phyloP scores from a whole-genome alignment of 2,329 filamentous ascomycete species.

The Pestalotiopsis sp. region DNA sequence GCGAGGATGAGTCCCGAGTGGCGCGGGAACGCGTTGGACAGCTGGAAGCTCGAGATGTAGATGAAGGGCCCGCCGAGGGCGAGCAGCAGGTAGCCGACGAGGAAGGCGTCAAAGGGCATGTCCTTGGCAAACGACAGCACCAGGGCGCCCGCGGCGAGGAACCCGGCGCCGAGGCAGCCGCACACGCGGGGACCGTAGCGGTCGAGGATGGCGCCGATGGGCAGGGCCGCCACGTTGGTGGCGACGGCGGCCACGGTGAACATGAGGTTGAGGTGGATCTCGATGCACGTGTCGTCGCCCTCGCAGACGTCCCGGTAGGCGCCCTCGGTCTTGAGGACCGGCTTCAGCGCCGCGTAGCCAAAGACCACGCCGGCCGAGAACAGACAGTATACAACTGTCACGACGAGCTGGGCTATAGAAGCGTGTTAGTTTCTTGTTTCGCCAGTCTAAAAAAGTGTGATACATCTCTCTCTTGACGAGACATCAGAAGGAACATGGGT shows the following conservation, averaged over 20 bases:
- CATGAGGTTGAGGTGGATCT: slow-evolving; percentile 81
- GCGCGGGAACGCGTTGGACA: slow-evolving; percentile 81
- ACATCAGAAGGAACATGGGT: not conserved
- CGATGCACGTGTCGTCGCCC: slow-evolving; percentile 47
- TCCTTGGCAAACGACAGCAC: slow-evolving; percentile 70
- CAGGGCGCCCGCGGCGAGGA: slow-evolving; percentile 70
- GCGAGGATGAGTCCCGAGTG: slow-evolving; percentile 80
- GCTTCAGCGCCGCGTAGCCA: slow-evolving; percentile 84
- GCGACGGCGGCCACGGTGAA: slow-evolving; percentile 88
- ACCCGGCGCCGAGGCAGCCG: slow-evolving; percentile 70
- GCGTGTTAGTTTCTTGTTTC: slow-evolving; percentile 11
- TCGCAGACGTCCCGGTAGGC: slow-evolving; percentile 70
- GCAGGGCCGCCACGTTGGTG: slow-evolving; percentile 85
- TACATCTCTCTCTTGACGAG: not conserved
- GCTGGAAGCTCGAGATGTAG: slow-evolving; percentile 82
- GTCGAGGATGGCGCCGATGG: slow-evolving; percentile 84
- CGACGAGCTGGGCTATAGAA: slow-evolving; percentile 65
- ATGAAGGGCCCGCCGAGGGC: slow-evolving; percentile 80
- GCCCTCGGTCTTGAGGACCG: slow-evolving; percentile 73
- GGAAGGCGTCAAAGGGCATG: slow-evolving; percentile 74
- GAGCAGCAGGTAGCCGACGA: slow-evolving; percentile 75
- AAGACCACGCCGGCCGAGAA: slow-evolving; percentile 81
- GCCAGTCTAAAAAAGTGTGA: not conserved
- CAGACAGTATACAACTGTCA: slow-evolving; percentile 73
- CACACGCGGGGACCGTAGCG: slow-evolving; percentile 78